A percentile compares a stretch with the other conserved stretches of the same genome.
These are phyloP conservation scores for Apiospora rasikravindrae DNA, from an alignment of 2,329 filamentous ascomycete genomes.

Conservation along the genomic window DNA sequence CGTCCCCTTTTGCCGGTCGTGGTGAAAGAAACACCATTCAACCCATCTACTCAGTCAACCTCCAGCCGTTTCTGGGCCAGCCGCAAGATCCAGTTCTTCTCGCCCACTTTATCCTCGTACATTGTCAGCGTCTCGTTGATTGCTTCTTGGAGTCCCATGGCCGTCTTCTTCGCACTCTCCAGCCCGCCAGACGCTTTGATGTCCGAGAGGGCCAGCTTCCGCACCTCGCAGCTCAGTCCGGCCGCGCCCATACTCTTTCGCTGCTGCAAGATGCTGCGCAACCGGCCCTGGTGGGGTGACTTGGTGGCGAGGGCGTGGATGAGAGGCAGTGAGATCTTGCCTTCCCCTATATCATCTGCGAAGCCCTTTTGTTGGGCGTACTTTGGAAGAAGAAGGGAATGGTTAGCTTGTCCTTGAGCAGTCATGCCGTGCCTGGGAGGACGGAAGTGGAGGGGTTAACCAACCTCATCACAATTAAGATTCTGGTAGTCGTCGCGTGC, in stretches of 20 bases:
- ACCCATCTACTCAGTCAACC: too few species aligned
- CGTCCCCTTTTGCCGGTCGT: too few species aligned
- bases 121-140: not conserved
- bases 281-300: not conserved
- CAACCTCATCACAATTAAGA: conserved; percentile 30
- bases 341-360: conserved; percentile 48
- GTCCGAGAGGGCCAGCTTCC: not conserved
- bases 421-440: not conserved
- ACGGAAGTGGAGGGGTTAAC: conserved; percentile 17
- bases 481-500: conserved; percentile 43
- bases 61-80: not conserved
- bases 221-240: not conserved
- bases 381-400: conserved; percentile 22
- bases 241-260: not conserved
- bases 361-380: conserved; percentile 46
- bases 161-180: not conserved
- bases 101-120: not conserved
- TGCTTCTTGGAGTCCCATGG: not conserved
- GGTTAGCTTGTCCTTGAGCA: not conserved
- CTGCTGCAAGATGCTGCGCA: not conserved
- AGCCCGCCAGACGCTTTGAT: not conserved
- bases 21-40: too few species aligned
- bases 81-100: not conserved
- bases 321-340: conserved; percentile 45
- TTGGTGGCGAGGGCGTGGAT: conserved; percentile 28